Conservation (phyloP, 1,139 yeast species). For the Saccharomyces hybrid region DNA sequence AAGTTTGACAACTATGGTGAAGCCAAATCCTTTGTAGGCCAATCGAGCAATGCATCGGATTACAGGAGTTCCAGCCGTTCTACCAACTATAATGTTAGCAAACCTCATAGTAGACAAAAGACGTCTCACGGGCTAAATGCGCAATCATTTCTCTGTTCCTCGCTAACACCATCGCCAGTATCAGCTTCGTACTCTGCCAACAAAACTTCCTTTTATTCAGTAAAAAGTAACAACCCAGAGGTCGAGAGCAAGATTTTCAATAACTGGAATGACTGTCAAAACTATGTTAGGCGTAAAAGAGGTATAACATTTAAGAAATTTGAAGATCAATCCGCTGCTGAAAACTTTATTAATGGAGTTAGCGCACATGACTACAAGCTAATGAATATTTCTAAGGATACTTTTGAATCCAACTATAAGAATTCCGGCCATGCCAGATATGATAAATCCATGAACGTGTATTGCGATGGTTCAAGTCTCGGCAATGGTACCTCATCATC, state of each 20-base stretch:
- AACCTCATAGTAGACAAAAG: not conserved
- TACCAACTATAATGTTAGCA: not conserved
- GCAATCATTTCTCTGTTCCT: not conserved
- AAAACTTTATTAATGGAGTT: constrained; percentile 27
- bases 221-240: constrained; percentile 37
- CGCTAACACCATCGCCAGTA: not conserved
- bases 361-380: constrained; percentile 16
- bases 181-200: not conserved
- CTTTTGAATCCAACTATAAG: constrained; percentile 13
- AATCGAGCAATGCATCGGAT: constrained; percentile 7
- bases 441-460: constrained; percentile 31
- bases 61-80: not conserved
- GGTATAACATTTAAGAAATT: constrained; percentile 46
- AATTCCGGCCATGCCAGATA: constrained; percentile 5
- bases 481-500: constrained; percentile 42
- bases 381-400: constrained; percentile 13
- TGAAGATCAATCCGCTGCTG: constrained; percentile 34
- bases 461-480: constrained; percentile 66
- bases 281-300: constrained; percentile 38
- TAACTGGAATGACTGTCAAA: constrained; percentile 42
- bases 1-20: constrained; percentile 41
- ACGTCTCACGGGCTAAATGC: not conserved
- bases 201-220: constrained; percentile 22
- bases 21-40: constrained; percentile 38
- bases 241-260: constrained; percentile 34